Evolutionary conservation across 2,329 filamentous ascomycete species (phyloP).

Genomic region (Orbilia blumenaviensis): DNA sequence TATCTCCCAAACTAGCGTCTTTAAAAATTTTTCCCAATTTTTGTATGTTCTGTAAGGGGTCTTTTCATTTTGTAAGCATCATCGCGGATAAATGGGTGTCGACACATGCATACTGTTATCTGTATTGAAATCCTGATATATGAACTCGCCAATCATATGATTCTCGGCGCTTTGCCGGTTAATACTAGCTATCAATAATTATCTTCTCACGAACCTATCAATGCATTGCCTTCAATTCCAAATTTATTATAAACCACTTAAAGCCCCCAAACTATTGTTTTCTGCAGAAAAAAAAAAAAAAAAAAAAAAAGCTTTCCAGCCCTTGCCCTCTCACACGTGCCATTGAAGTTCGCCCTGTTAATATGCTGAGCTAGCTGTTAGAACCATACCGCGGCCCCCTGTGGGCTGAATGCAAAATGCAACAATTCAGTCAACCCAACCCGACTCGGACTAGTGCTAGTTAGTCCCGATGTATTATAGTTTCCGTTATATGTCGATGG

Average conservation of each 20-base stretch:
- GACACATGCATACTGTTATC: too few relatives aligned
- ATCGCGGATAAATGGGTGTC: not conserved
- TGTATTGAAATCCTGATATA: too few relatives aligned
- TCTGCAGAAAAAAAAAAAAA: not conserved
- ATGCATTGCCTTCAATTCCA: not conserved
- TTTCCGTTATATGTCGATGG: not conserved
- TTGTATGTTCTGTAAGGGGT: too few relatives aligned
- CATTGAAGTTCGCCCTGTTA: not conserved
- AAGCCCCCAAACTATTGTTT: not conserved
- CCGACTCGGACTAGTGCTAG: not conserved
- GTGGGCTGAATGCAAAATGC: not conserved
- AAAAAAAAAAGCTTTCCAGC: not conserved
- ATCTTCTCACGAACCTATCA: too few relatives aligned
- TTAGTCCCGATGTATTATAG: not conserved
- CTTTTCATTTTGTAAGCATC: not conserved
- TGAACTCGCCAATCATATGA: not conserved
- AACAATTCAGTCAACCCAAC: not conserved
- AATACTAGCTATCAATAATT: not conserved
- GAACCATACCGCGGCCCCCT: not conserved
- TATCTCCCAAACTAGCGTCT: too few relatives aligned
- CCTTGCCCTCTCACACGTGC: not conserved
- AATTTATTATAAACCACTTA: not conserved
- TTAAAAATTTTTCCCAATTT: too few relatives aligned
- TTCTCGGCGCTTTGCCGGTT: not conserved
- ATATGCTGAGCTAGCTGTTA: not conserved